phyloP scores from a whole-genome alignment of 148 eudicot species.

The Euryodendron excelsum region DNA sequence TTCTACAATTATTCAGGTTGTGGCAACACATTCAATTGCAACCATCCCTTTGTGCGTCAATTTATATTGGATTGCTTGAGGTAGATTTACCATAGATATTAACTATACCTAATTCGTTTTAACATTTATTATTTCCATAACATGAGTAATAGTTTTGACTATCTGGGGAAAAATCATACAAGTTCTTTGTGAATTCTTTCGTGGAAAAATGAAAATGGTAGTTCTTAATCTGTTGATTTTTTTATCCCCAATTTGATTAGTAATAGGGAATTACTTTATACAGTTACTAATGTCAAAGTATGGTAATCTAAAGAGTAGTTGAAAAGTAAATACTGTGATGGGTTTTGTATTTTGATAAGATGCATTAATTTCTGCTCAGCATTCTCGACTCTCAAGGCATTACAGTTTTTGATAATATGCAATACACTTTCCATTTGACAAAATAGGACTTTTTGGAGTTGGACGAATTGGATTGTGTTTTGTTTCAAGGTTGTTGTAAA shows the following conservation, averaged over 20 bases:
- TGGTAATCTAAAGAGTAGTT: background rate
- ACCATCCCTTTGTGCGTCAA: constrained; percentile 93
- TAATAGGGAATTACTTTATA: background rate
- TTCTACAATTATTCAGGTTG: constrained; percentile 97
- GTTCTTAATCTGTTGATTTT: background rate
- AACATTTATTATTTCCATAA: background rate
- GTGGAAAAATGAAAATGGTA: background rate
- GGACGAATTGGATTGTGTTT: background rate
- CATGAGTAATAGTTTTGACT: background rate
- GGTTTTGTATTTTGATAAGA: background rate
- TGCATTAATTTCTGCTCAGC: background rate
- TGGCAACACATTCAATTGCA: constrained; percentile 97
- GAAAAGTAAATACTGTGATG: background rate
- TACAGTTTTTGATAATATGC: background rate
- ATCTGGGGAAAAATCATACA: background rate
- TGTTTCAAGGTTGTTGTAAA: background rate
- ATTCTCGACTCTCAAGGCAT: background rate
- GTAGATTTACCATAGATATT: constrained; percentile 33
- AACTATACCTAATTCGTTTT: background rate
- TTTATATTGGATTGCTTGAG: constrained; percentile 91
- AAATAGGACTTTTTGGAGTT: background rate
- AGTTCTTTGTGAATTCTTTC: background rate
- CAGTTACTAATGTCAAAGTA: background rate
- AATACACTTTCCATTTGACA: background rate
- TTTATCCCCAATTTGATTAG: background rate